Base-by-base conservation (phyloP, 2,329 filamentous ascomycete species). In the Paecilomyces formosus region DNA sequence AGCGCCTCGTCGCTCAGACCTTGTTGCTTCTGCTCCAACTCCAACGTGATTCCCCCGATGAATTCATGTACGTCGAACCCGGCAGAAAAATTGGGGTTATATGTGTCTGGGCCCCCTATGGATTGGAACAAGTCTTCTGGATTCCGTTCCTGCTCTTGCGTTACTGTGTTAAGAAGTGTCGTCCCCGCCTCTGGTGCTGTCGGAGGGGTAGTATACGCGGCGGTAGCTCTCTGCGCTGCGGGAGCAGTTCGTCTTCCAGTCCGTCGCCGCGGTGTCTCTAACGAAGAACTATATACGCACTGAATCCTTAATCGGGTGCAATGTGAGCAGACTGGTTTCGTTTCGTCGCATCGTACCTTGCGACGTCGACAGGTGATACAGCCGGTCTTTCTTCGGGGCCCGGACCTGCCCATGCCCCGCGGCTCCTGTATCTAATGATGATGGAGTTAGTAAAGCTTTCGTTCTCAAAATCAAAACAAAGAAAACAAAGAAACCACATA, bases 31-130 rank as follows among this genome's bases (percentile, higher is more conserved):
- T 72, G 71, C 35, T 72, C 66, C 24, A 73, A 60, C 50, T 72
- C 71, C 2, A 69, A 71, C 2, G 69, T 72, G 11, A 73, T 71
- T 2, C 67, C 71, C n/a, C 71, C 70, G 55, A 73, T 73, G 45
- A 73, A 72, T 2, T 66, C 63, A n/a, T 72, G 67, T 64, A 73
- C 72, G 56, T 73, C 71, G 56, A 73, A 72, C 5, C 65, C 61
- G 7, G 62, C 61, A 7, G 60, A 54, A 11, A 66, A 55, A 18
- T 65, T 64, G n/a, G 58, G 33, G 13, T 51, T 56, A 55, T 62
- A 61, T 55, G 60, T 53, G 39, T 60, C 56, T 12, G 53, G 58
- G 54, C 33, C 57, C 58, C 7, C 61, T 55, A 9, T 59, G 54
- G 6, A 56, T 13, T 53, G 55, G 13, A 59, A 33, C 8, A 59